Evolutionary conservation across 306 rosid genomes (phyloP).

Genomic region (Quercus parvula): DNA sequence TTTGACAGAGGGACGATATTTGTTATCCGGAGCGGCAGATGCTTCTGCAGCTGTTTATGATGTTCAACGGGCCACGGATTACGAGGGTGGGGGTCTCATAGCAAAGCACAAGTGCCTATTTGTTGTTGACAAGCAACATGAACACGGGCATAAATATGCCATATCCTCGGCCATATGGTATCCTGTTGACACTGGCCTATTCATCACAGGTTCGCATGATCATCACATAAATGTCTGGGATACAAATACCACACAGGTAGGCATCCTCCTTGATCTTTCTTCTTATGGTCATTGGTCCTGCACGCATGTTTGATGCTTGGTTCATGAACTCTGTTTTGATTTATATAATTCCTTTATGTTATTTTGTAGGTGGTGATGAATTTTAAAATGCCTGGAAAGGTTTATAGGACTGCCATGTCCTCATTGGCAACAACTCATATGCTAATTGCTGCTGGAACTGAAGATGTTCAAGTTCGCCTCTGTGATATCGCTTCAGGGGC

Average conservation of each 20-base stretch:
- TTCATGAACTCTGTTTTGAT: neutral
- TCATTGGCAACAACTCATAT: conserved; percentile 80
- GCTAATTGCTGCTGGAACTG: conserved; percentile 89
- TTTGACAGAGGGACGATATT: conserved; percentile 78
- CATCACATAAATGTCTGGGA: conserved; percentile 93
- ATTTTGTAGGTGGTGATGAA: conserved; percentile 63
- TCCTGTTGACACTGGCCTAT: conserved; percentile 83
- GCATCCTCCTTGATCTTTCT: neutral
- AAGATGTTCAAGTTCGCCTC: conserved; percentile 96
- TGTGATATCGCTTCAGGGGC: conserved; percentile 96
- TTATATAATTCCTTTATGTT: neutral
- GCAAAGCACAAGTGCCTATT: conserved; percentile 55
- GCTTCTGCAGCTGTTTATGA: conserved; percentile 76
- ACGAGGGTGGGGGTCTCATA: conserved; percentile 39
- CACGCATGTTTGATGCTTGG: neutral
- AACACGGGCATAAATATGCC: conserved; percentile 63
- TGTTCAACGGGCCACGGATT: conserved; percentile 58
- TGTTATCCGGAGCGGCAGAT: conserved; percentile 78
- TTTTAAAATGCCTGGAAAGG: conserved; percentile 93
- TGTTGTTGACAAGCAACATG: conserved; percentile 68
- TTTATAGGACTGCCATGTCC: conserved; percentile 87
- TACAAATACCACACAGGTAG: conserved; percentile 82
- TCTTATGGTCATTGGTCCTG: neutral
- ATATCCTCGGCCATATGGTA: conserved; percentile 93
- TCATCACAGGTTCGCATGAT: conserved; percentile 84